These are phyloP conservation scores for Tagetes patula DNA, from an alignment of 129 eudicot species.

Conservation along the genomic window DNA sequence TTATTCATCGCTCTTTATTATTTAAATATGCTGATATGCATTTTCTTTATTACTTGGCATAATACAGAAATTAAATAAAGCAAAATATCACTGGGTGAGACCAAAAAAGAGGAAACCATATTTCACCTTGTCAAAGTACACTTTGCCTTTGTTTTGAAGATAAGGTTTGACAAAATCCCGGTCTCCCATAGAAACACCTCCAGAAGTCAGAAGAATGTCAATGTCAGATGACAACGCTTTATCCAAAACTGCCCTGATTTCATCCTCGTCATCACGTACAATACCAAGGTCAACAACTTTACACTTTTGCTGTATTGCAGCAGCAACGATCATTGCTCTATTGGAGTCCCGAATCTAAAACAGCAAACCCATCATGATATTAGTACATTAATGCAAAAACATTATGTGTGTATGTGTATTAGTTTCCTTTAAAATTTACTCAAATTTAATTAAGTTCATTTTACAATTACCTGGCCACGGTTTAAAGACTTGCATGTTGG, in stretches of 20 bases:
- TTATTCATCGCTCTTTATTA: too few species aligned
- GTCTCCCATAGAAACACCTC: slow-evolving; percentile 99
- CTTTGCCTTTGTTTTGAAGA: slow-evolving; percentile 69
- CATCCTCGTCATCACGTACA: slow-evolving; percentile 72
- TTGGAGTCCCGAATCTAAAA: slow-evolving; percentile 93
- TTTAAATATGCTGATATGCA: too few species aligned
- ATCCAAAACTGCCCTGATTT: slow-evolving; percentile 58
- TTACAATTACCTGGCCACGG: slow-evolving; percentile 77
- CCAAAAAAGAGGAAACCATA: background rate
- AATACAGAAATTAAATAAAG: too few species aligned
- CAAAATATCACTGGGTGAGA: too few species aligned
- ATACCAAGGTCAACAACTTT: slow-evolving; percentile 85
- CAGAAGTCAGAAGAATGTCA: slow-evolving; percentile 84
- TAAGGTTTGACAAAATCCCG: slow-evolving; percentile 85
- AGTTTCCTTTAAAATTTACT: background rate
- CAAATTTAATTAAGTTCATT: background rate
- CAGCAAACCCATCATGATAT: background rate
- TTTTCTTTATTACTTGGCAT: too few species aligned
- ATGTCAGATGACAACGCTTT: slow-evolving; percentile 62
- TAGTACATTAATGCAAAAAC: too few species aligned
- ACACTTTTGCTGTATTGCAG: slow-evolving; percentile 71
- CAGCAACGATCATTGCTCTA: slow-evolving; percentile 90
- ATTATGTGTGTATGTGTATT: background rate
- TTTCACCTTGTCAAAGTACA: slow-evolving; percentile 69
- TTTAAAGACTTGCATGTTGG: slow-evolving; percentile 55